Base-by-base conservation (phyloP, 2,329 filamentous ascomycete species). In the Geosmithia morbida region DNA sequence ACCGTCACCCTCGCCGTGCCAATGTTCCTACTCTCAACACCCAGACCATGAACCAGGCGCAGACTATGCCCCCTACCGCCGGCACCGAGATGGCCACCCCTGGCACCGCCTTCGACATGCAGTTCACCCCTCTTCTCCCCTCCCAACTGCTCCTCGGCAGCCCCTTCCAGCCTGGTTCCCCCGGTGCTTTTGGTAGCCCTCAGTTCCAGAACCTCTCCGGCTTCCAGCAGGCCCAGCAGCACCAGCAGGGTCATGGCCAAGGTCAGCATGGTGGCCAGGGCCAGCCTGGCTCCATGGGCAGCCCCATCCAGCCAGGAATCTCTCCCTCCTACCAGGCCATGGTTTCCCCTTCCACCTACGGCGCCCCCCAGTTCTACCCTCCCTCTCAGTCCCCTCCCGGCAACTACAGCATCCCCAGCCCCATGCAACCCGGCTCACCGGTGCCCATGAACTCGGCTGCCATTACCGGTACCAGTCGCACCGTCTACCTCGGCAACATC, bases 401-500 rank as follows among this genome's bases (percentile, higher is more conserved):
- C 46, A 79, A 74, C n/a, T 88, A 83, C 63, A 78, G 74, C 51
- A 62, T 72, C 60, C 68, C 74, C 57, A 64, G 72, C 47, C 65
- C 67, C 48, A 70, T 79, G 61, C 72, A 72, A 60, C 81, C 87
- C 39, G 82, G 81, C 41, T 85, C 86, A 16, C 83, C 85, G 10
- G 80, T 90, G 54, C 77, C 81, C 20, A 80, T 89, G 68, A 77
- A 77, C 29, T 80, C 86, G n/a, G 85, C 84, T 44, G 76, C 94
- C 51, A 79, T 94, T 43, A 88, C 87, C 45, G 87, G 88, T 46
- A 95, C 89, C 10, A 97, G 90, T 74, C 81, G 92, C 55, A 98
- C 92, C 3, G 92, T 98, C 42, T 98, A 98, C 61, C 72, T 98
- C 46, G 92, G 92, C 53, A 98, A 98, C 66, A 97, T 98, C 50